Evolutionary conservation across 2,329 filamentous ascomycete species (phyloP), one percentile per base, ranked within the genome.

Genomic region (Xylariaceae sp.): DNA sequence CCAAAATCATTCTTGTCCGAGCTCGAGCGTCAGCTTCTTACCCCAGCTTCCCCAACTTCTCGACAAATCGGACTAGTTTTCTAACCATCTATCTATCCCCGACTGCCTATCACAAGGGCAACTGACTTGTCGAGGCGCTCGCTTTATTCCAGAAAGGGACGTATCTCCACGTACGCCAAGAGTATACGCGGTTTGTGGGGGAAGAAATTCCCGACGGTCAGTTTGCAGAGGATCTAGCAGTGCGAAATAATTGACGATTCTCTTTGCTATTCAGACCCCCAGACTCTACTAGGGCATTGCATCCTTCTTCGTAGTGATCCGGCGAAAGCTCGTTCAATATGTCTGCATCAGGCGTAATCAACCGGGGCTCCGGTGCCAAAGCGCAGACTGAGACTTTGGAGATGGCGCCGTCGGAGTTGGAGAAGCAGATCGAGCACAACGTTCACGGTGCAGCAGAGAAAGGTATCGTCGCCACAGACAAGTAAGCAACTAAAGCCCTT

Each of bases 401-500:
- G 24, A 39, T 36, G 1, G 10, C 29, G 5, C 32, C 41, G n/a
- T 6, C 30, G 4, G 29, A 41, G 8, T 26, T 24, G 4, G 60
- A 61, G 33, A 50, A 52, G 23, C 47, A 42, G 1, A 44, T 32
- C 11, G 62, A 60, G 16, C 62, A 63, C 16, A 56, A 66, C 24
- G 35, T 61, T 8, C 61, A 65, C 10, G 40, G 55, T 11, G 72
- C 71, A 16, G 77, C 77, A 3, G 77, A 74, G 52, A 67, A 70
- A 26, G 77, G 77, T 10, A 71, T 76, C 40, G 69, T 67, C 3
- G 78, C 76, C 3, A 80, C 79, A 6, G 78, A 81, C 53, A 69
- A 74, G 74, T 78, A 54, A 67, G 64, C 26, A 24, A 48, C 11
- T 26, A 2, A 6, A 16, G 8, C 18, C 11, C 16, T 21, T 23